These are phyloP conservation scores for Aspergillus sp. DNA, from an alignment of 2,329 filamentous ascomycete genomes.

Conservation along the genomic window DNA sequence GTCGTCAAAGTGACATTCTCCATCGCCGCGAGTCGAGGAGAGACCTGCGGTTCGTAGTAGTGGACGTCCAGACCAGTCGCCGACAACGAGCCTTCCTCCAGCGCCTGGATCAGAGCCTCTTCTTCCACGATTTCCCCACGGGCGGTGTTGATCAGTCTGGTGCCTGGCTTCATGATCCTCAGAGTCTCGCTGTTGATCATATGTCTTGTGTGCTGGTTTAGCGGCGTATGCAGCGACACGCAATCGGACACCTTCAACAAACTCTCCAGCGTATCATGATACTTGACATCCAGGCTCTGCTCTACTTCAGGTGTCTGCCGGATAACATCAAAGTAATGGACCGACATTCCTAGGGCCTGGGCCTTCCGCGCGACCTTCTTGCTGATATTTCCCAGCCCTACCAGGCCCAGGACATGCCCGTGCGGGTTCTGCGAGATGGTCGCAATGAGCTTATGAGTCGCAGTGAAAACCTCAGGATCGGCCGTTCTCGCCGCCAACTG, in stretches of 20 bases:
- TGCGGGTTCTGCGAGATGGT: conserved; percentile 52
- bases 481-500: conserved; percentile 49
- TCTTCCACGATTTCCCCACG: conserved; percentile 55
- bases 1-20: conserved; percentile 47
- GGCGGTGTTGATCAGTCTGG: conserved; percentile 54
- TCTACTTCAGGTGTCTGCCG: conserved; percentile 33
- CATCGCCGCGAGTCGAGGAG: conserved; percentile 40
- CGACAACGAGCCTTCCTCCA: conserved; percentile 48
- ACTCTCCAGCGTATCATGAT: background rate
- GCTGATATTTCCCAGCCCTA: conserved; percentile 53
- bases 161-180: conserved; percentile 27
- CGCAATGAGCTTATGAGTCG: conserved; percentile 47
- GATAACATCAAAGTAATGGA: conserved; percentile 54
- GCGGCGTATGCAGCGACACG: conserved; percentile 1
- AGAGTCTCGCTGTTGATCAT: background rate
- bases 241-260: conserved; percentile 1
- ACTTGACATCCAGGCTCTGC: conserved; percentile 31
- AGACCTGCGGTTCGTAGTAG: conserved; percentile 54
- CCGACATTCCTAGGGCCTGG: conserved; percentile 51
- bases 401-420: conserved; percentile 51
- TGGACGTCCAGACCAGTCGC: conserved; percentile 57
- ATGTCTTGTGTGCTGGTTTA: conserved; percentile 2
- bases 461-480: conserved; percentile 39
- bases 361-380: conserved; percentile 51
- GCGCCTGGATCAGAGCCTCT: conserved; percentile 47